These are phyloP conservation scores for Selaginella moellendorffii DNA, from an alignment of 75 land plant genomes.

Conservation along the genomic window DNA sequence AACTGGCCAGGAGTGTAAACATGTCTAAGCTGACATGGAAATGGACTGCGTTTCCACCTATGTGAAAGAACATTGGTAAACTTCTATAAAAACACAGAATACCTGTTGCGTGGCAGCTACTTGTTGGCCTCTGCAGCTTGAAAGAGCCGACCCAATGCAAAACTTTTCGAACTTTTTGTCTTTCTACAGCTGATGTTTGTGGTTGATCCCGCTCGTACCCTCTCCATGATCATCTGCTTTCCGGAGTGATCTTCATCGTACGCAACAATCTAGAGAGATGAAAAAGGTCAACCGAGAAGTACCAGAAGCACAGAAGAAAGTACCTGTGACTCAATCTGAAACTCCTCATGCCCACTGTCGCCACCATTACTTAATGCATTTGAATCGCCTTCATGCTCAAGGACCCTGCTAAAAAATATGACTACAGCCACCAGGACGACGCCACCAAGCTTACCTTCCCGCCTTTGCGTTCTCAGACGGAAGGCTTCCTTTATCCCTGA, in stretches of 20 bases:
- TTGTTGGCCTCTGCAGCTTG: conserved; percentile 28
- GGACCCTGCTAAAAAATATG: conserved; percentile 1
- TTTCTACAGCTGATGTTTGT: conserved; percentile 4
- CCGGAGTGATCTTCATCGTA: conserved; percentile 93
- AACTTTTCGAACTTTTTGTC: conserved; percentile 19
- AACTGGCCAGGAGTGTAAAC: too few relatives aligned
- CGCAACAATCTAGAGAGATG: conserved; percentile 45
- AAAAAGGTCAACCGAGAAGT: background rate
- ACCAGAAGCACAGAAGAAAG: background rate
- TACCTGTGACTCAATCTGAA: conserved; percentile 89
- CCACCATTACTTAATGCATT: background rate
- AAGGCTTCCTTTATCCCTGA: background rate
- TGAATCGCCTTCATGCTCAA: background rate
- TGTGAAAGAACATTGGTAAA: background rate
- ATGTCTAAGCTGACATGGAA: too few relatives aligned
- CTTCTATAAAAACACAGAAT: background rate
- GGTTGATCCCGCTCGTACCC: conserved; percentile 38
- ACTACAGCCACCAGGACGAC: background rate
- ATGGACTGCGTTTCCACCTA: too few relatives aligned
- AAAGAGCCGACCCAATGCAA: conserved; percentile 26
- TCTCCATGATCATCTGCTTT: conserved; percentile 73
- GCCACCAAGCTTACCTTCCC: background rate
- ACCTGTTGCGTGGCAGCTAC: background rate
- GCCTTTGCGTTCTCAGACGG: background rate
- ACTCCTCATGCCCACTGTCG: conserved; percentile 49